Conservation (phyloP, 1,139 yeast species). For the Kluyveromyces sp. region DNA sequence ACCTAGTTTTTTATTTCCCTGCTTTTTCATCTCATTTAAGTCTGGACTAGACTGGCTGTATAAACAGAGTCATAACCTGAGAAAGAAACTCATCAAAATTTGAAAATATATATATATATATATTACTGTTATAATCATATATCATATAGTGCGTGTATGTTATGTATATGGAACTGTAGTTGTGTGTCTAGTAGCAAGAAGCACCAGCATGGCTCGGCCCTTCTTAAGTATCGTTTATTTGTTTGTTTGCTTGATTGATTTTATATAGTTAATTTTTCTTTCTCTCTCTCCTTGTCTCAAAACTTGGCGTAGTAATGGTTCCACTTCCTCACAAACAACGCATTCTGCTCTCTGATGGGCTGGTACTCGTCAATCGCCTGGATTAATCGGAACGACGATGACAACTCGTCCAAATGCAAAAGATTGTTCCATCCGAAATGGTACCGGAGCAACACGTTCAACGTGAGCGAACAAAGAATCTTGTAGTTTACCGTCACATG, state of each 20-base stretch:
- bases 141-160: no score
- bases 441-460: constrained; percentile 36
- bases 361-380: background rate
- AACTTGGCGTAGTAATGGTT: constrained; percentile 27
- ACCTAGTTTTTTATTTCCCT: no score
- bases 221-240: no score
- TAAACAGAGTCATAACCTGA: no score
- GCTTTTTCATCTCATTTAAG: no score
- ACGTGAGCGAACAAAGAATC: constrained; percentile 31
- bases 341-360: constrained; percentile 8
- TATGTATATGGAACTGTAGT: no score
- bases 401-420: constrained; percentile 21
- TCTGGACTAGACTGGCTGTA: no score
- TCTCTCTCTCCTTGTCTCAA: constrained; percentile 6
- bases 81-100: no score
- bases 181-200: no score
- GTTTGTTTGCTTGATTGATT: background rate
- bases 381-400: constrained; percentile 1
- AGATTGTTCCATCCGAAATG: constrained; percentile 45
- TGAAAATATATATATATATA: no score
- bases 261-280: background rate
- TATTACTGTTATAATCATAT: no score
- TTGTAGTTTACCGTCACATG: constrained; percentile 32
- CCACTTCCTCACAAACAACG: constrained; percentile 28
- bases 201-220: no score